Evolutionary conservation across 805 yeast genomes (phyloP).

Genomic region (Wickerhamiella galacta): DNA sequence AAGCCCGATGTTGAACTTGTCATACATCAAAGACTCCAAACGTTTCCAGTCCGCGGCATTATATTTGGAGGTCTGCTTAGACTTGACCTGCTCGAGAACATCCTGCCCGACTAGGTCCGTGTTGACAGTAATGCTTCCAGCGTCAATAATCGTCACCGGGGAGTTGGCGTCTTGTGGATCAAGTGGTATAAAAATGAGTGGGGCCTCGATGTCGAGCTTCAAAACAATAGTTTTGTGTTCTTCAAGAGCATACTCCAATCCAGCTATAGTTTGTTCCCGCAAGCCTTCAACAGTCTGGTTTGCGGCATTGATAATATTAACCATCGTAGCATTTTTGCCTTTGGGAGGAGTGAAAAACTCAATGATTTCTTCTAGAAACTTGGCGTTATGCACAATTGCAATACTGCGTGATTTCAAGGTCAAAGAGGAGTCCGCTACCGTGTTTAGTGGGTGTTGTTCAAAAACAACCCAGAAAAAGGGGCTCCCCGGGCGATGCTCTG

Average conservation of each 20-base stretch:
- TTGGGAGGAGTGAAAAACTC: constrained; percentile 76
- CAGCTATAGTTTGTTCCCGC: constrained; percentile 76
- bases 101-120: constrained; percentile 49
- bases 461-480: constrained; percentile 59
- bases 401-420: constrained; percentile 64
- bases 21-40: constrained; percentile 71
- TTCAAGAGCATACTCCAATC: constrained; percentile 81
- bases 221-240: constrained; percentile 85
- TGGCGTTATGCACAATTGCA: constrained; percentile 80
- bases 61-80: constrained; percentile 37
- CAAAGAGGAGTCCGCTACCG: constrained; percentile 63
- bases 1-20: constrained; percentile 57
- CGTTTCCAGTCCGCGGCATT: constrained; percentile 56
- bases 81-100: constrained; percentile 49
- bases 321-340: constrained; percentile 71
- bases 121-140: constrained; percentile 77
- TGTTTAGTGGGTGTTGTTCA: constrained; percentile 77
- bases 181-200: constrained; percentile 71
- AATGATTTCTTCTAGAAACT: constrained; percentile 57
- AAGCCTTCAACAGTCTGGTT: constrained; percentile 87
- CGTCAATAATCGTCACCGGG: constrained; percentile 83
- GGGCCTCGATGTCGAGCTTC: constrained; percentile 83
- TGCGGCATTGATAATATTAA: constrained; percentile 84
- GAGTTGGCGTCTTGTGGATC: constrained; percentile 61
- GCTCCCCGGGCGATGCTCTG: neutral